phyloP scores from a whole-genome alignment of 1,139 yeast species.

The Chernovozyma sophiae-reginae region DNA sequence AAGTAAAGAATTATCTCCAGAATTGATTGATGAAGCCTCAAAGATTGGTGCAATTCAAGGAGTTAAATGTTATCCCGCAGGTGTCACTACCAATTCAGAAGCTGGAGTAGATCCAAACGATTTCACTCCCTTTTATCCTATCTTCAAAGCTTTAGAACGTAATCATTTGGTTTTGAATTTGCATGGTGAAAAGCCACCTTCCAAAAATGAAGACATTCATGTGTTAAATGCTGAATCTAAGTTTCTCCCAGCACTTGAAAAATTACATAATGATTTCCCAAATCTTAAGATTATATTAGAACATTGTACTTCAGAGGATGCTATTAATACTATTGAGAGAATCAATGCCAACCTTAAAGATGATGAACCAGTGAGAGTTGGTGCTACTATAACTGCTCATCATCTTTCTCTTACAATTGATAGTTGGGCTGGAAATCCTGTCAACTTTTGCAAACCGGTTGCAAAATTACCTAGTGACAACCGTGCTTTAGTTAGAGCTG shows the following conservation, averaged over 20 bases:
- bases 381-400: conserved; percentile 95
- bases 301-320: conserved; percentile 91
- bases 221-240: conserved; percentile 91
- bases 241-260: conserved; percentile 84
- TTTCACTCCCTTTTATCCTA: conserved; percentile 80
- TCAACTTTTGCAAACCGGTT: conserved; percentile 95
- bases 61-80: conserved; percentile 96
- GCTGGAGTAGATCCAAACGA: conserved; percentile 96
- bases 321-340: conserved; percentile 68
- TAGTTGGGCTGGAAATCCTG: conserved; percentile 95
- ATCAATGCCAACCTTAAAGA: conserved; percentile 54
- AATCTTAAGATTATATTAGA: conserved; percentile 81
- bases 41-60: conserved; percentile 67
- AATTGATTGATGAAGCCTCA: conserved; percentile 78
- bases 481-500: conserved; percentile 77
- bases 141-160: conserved; percentile 82
- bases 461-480: conserved; percentile 89
- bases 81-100: conserved; percentile 91
- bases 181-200: conserved; percentile 93
- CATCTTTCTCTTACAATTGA: conserved; percentile 86
- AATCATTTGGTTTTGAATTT: conserved; percentile 74
- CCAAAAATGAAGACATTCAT: conserved; percentile 57
- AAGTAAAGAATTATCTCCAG: conserved; percentile 76
- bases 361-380: conserved; percentile 53
- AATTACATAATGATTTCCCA: conserved; percentile 81